phyloP scores from a whole-genome alignment of 2,329 filamentous ascomycete genomes.

The Colletotrichum orchidophilum region DNA sequence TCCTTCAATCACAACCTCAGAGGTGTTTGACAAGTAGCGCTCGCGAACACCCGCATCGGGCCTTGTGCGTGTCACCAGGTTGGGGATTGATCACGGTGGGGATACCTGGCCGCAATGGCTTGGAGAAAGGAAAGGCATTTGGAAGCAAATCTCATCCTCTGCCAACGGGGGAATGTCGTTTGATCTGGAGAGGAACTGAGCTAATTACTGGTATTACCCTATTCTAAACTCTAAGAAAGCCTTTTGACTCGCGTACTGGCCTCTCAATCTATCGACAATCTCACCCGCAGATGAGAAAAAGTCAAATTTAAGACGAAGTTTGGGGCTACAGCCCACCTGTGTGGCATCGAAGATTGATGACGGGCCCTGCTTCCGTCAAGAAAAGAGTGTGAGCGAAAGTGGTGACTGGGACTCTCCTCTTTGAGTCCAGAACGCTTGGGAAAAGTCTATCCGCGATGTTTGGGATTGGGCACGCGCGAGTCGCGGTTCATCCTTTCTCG shows the following conservation, averaged over 20 bases:
- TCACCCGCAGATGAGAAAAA: not conserved
- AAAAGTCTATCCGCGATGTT: not conserved
- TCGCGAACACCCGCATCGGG: not conserved
- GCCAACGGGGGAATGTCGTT: not conserved
- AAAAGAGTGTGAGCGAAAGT: not conserved
- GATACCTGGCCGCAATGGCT: not conserved
- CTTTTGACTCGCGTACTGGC: not conserved
- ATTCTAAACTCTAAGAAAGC: not conserved
- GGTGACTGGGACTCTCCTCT: not conserved
- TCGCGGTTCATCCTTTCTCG: conserved; percentile 22
- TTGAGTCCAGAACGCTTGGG: not conserved
- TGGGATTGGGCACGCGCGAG: not conserved
- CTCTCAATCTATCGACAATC: not conserved
- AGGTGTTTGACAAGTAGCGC: not conserved
- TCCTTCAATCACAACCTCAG: not conserved
- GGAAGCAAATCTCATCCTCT: not conserved
- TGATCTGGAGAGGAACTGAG: not conserved
- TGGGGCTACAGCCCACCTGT: not conserved
- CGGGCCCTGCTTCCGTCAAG: not conserved
- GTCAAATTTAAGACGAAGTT: not conserved
- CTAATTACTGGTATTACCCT: not conserved
- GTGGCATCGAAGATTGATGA: not conserved
- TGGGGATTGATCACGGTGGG: not conserved
- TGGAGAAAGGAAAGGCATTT: not conserved
- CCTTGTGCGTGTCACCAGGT: not conserved